Evolutionary conservation across 352 stramenopile genomes (phyloP).

Genomic region (Phytophthora hybrid): DNA sequence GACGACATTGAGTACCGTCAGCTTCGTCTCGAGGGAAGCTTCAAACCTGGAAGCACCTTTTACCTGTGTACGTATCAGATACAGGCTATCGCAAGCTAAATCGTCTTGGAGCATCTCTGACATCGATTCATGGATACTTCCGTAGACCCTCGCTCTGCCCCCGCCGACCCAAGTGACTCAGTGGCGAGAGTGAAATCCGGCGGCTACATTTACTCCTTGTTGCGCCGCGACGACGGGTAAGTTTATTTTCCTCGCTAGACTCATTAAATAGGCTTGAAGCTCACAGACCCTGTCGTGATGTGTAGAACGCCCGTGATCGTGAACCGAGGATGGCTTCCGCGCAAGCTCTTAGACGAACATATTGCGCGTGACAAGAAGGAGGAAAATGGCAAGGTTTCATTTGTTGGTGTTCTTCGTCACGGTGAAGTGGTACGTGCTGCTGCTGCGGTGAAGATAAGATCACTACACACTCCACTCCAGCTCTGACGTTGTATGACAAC

Average conservation of each 20-base stretch:
- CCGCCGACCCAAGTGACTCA: conserved; percentile 78
- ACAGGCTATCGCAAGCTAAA: not conserved
- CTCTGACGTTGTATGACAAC: conserved; percentile 2
- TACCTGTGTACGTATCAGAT: conserved; percentile 70
- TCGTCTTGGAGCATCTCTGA: not conserved
- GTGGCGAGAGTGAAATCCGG: conserved; percentile 84
- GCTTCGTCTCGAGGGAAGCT: conserved; percentile 68
- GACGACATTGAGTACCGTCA: conserved; percentile 87
- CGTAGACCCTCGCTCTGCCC: conserved; percentile 82
- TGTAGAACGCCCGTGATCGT: conserved; percentile 83
- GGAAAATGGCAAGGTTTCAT: conserved; percentile 54
- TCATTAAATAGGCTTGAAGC: not conserved
- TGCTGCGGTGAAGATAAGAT: not conserved
- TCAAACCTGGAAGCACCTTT: conserved; percentile 78
- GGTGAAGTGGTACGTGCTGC: conserved; percentile 74
- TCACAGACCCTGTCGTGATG: conserved; percentile 5
- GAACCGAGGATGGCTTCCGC: conserved; percentile 85
- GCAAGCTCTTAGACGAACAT: conserved; percentile 77
- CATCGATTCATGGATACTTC: not conserved
- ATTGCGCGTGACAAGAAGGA: conserved; percentile 70
- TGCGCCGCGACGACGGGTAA: conserved; percentile 76
- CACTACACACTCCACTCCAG: not conserved
- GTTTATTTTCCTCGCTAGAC: not conserved
- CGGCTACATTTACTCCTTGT: conserved; percentile 87
- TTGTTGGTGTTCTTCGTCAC: conserved; percentile 81